phyloP scores from a whole-genome alignment of 345 rosid genomes.

The Theobroma cacao region DNA sequence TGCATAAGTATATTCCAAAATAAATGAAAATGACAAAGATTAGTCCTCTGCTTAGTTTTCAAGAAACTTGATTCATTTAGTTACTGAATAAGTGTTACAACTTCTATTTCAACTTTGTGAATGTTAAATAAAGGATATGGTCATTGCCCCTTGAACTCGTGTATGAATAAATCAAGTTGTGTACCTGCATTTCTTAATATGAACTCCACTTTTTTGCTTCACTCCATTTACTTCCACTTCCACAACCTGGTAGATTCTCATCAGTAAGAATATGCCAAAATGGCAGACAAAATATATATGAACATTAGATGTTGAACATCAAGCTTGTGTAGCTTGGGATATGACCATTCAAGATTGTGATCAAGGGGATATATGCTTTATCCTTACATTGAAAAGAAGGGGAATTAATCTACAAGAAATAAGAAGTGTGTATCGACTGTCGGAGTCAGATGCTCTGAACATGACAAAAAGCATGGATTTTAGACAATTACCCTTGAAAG shows the following conservation, averaged over 20 bases:
- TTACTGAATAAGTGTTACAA: neutral
- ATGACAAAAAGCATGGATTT: neutral
- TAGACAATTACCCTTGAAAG: neutral
- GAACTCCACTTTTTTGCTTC: slow-evolving; percentile 94
- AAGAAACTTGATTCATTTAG: neutral
- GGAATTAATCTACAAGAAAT: neutral
- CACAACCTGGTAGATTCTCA: slow-evolving; percentile 42
- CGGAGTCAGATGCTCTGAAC: neutral
- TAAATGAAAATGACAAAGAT: neutral
- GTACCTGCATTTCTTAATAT: slow-evolving; percentile 76
- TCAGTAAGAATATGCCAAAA: neutral
- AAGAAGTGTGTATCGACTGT: neutral
- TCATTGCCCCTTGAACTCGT: neutral
- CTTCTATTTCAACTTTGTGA: neutral
- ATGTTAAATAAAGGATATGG: neutral
- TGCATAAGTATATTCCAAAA: neutral
- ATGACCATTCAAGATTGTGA: neutral
- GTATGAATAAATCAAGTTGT: neutral
- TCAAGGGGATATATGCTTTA: neutral
- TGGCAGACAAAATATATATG: neutral
- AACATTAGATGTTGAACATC: neutral
- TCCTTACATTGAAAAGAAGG: neutral
- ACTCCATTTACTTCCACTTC: slow-evolving; percentile 83
- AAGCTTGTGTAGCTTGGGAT: neutral
- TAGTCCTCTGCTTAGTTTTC: neutral